These are phyloP conservation scores for Quillaja saponaria DNA, from an alignment of 306 rosid species.

Conservation along the genomic window DNA sequence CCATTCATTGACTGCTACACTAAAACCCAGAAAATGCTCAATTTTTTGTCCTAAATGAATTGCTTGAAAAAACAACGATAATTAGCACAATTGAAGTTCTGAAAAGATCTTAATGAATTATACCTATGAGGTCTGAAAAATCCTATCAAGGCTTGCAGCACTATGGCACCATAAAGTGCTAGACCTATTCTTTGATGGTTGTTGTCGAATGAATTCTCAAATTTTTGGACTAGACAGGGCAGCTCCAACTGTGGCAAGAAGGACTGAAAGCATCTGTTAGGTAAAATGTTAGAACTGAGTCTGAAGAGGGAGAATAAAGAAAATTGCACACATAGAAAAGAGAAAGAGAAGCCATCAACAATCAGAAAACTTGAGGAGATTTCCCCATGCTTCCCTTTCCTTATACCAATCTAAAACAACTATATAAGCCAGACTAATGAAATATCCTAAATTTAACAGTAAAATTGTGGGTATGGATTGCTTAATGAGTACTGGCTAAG, in stretches of 20 bases:
- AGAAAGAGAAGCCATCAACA: not conserved
- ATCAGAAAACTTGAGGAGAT: not conserved
- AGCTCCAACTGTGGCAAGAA: conserved; percentile 80
- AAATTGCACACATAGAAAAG: not conserved
- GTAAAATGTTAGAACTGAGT: conserved; percentile 25
- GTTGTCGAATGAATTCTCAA: conserved; percentile 92
- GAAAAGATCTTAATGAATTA: conserved; percentile 28
- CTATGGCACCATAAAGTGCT: conserved; percentile 69
- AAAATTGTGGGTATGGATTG: too few species aligned
- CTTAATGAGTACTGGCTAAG: too few species aligned
- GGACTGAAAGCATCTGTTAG: conserved; percentile 61
- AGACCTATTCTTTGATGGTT: conserved; percentile 88
- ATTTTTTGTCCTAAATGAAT: too few species aligned
- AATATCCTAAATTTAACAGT: too few species aligned
- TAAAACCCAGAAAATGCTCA: too few species aligned
- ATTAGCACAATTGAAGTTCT: too few species aligned
- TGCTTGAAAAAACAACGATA: too few species aligned
- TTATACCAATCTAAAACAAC: too few species aligned
- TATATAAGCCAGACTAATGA: too few species aligned
- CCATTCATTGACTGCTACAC: too few species aligned
- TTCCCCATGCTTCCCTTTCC: too few species aligned
- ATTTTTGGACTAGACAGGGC: conserved; percentile 69
- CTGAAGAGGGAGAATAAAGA: not conserved
- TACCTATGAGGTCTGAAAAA: conserved; percentile 90
- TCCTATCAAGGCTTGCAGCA: conserved; percentile 73